Evolutionary conservation across 495 filamentous ascomycete species (phyloP).

Genomic region (Daldinia vernicosa): DNA sequence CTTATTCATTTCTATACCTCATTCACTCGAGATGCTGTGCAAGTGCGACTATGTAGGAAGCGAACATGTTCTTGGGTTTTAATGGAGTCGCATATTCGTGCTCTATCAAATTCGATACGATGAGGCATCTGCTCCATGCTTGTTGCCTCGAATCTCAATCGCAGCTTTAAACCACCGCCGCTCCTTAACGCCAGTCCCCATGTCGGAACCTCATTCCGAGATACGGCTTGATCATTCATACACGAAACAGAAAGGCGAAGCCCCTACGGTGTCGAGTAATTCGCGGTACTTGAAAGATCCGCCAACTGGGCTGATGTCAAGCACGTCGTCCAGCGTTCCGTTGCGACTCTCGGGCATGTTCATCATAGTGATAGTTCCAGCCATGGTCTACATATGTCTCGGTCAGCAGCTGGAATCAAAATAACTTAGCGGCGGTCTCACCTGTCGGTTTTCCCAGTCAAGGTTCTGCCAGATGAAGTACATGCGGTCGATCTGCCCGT

Average conservation of each 20-base stretch:
- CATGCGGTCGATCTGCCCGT: slow-evolving; percentile 73
- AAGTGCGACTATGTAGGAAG: slow-evolving; percentile 9
- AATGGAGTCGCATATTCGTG: not conserved
- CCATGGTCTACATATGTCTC: slow-evolving; percentile 47
- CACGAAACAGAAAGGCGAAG: slow-evolving; percentile 50
- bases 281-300: slow-evolving; percentile 24
- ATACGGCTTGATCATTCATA: slow-evolving; percentile 42
- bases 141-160: not conserved
- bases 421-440: slow-evolving; percentile 15
- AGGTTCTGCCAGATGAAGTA: slow-evolving; percentile 77
- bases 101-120: slow-evolving; percentile 16
- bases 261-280: slow-evolving; percentile 46
- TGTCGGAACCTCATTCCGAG: not conserved
- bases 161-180: not conserved
- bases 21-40: not conserved
- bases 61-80: not conserved
- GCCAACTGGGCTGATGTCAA: slow-evolving; percentile 45
- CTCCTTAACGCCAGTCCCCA: not conserved
- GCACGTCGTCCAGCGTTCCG: slow-evolving; percentile 45
- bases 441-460: slow-evolving; percentile 51
- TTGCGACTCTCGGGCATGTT: slow-evolving; percentile 48
- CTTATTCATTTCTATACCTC: not conserved
- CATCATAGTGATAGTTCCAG: slow-evolving; percentile 55
- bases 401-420: not conserved
- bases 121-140: not conserved